Evolutionary conservation across 768 basidiomycete species (phyloP), one percentile per base, ranked within the genome.

Genomic region (Boletus patriciae): DNA sequence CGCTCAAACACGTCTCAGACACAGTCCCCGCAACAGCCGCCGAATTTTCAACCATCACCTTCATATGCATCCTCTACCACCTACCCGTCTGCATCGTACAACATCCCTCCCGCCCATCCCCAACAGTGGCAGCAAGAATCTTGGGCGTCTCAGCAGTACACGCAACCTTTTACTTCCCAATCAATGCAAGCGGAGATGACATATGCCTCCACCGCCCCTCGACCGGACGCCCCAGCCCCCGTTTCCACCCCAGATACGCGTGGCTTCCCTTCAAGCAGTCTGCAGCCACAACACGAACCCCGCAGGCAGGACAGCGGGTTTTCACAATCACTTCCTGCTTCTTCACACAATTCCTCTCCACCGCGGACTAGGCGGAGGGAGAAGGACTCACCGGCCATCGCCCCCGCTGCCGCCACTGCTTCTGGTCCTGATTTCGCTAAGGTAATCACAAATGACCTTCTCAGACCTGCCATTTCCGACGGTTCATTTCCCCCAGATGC

Each of bases 121-220:
- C 74, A 72, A 41, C 78, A 77, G 50, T 77, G 78, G 77, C 66
- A 75, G 19, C 64, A 66, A 29, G 79, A 80, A 21, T 63, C 67
- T 15, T 78, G 79, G 78, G 58, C 67, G 3, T 61, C 74, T 36
- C 74, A 72, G 59, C 68, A 63, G 58, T 67, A 70, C 58, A 33
- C 68, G 3, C 70, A 67, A 50, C 62, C 70, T 47, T 74, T 69
- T 44, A 62, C 68, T 19, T 74, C 68, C 31, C 76, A 74, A 43
- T 59, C 72, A 0, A 70, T 69, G 55, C 74, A 65, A 13, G 36
- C 70, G 52, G 74, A 78, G 41, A 66, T 70, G 58, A 58, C 75
- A 13, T 78, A 74, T 54, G 29, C 62, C 21, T 66, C 76, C 31
- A 66, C 69, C 29, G 66, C 74, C 9, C 62, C 69, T 44, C 69